Percentiles rank a stretch among this genome's conserved stretches.
Conservation (phyloP, 495 filamentous ascomycete genomes). For the Talaromyces proteolyticus region DNA sequence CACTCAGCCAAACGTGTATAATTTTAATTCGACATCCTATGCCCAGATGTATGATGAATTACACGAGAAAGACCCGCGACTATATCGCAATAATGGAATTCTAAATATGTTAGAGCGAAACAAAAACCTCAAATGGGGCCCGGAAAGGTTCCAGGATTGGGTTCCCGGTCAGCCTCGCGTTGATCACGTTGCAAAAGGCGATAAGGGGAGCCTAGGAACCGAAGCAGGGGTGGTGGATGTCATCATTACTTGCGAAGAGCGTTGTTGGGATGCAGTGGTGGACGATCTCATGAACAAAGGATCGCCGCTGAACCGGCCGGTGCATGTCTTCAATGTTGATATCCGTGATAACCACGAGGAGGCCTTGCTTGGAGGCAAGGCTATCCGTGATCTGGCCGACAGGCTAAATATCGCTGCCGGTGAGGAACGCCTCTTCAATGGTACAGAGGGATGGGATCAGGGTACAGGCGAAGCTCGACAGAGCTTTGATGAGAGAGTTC, state of each 20-base stretch:
- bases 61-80: conserved; percentile 70
- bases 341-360: conserved; percentile 99
- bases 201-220: conserved; percentile 69
- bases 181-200: conserved; percentile 47
- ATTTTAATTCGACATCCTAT: conserved; percentile 94
- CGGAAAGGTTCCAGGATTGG: conserved; percentile 99
- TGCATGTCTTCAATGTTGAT: conserved; percentile 97
- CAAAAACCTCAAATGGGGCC: conserved; percentile 83
- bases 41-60: conserved; percentile 85
- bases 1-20: conserved; percentile 91
- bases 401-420: conserved; percentile 76
- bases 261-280: conserved; percentile 97
- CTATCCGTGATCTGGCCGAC: conserved; percentile 87
- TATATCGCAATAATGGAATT: conserved; percentile 89
- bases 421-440: conserved; percentile 64
- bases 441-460: conserved; percentile 58
- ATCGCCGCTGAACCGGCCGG: conserved; percentile 75
- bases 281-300: conserved; percentile 88
- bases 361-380: conserved; percentile 81
- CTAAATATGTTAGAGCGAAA: conserved; percentile 96
- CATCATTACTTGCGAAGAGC: conserved; percentile 95
- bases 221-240: conserved; percentile 90
- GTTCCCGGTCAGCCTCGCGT: conserved; percentile 76
- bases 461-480: conserved; percentile 59
- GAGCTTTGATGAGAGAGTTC: conserved; percentile 89